Conservation (phyloP, 306 rosid species). For the Lathyrus aphaca region DNA sequence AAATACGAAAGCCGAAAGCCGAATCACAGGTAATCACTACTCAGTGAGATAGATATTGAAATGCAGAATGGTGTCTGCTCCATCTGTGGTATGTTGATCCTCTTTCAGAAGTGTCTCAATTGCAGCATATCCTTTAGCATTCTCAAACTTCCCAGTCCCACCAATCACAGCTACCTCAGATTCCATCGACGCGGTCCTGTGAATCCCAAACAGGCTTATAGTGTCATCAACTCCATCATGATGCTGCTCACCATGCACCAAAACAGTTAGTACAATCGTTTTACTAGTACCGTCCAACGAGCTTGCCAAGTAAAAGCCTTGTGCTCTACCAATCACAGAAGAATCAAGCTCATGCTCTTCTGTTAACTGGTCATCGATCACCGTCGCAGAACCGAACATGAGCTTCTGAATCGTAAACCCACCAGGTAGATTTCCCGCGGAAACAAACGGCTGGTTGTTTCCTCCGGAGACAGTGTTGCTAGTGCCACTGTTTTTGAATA, state of each 20-base stretch:
- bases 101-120: conserved; percentile 67
- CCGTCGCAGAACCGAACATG: conserved; percentile 72
- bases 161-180: conserved; percentile 79
- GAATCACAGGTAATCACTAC: conserved; percentile 13
- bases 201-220: conserved; percentile 78
- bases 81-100: conserved; percentile 76
- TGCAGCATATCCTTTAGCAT: conserved; percentile 68
- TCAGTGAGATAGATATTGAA: conserved; percentile 63
- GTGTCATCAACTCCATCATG: conserved; percentile 62
- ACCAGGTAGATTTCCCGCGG: conserved; percentile 74
- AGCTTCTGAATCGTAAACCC: conserved; percentile 76
- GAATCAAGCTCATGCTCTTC: conserved; percentile 71
- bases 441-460: conserved; percentile 61
- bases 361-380: conserved; percentile 68
- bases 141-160: conserved; percentile 83
- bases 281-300: conserved; percentile 84
- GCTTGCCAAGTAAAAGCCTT: conserved; percentile 81
- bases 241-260: conserved; percentile 47
- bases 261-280: conserved; percentile 50
- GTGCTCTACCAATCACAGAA: conserved; percentile 60
- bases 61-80: conserved; percentile 70
- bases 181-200: conserved; percentile 61
- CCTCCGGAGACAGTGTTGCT: conserved; percentile 54
- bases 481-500: conserved; percentile 70
- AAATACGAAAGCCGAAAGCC: conserved; percentile 3